Evolutionary conservation across 768 basidiomycete species (phyloP).

Genomic region (Tulasnella sp.): DNA sequence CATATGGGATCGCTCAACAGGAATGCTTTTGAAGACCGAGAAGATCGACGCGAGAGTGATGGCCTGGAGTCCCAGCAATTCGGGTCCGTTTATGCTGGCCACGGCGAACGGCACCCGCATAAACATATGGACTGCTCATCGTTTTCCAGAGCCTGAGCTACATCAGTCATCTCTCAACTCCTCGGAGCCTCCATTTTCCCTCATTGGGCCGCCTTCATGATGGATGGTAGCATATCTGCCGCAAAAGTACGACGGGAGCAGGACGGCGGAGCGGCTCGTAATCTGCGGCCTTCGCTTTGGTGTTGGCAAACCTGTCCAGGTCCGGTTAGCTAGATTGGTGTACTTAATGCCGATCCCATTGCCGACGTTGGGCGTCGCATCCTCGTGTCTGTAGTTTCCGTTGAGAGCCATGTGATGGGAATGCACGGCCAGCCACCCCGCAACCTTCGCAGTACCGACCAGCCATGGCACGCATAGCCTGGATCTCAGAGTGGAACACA

Average conservation of each 20-base stretch:
- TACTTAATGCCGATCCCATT: too few species aligned
- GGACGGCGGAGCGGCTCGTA: too few species aligned
- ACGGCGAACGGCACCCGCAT: background rate
- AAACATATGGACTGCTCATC: background rate
- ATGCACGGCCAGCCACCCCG: too few species aligned
- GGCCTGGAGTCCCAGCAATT: background rate
- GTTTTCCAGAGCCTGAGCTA: background rate
- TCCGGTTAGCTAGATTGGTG: too few species aligned
- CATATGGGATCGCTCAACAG: background rate
- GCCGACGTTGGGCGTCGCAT: background rate
- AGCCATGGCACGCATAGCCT: too few species aligned
- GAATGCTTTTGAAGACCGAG: background rate
- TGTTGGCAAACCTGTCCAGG: too few species aligned
- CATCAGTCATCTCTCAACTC: background rate
- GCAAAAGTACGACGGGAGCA: too few species aligned
- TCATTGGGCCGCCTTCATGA: background rate
- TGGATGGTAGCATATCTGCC: background rate
- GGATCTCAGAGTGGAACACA: too few species aligned
- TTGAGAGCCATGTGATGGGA: background rate
- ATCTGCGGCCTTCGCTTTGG: too few species aligned
- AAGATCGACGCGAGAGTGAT: background rate
- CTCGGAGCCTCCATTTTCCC: background rate
- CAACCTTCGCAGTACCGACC: too few species aligned
- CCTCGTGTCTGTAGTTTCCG: background rate
- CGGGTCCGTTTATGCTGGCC: background rate